A percentile compares a stretch with the other conserved stretches of the same genome.
phyloP scores from a whole-genome alignment of 257 asterid genomes.

The Buddleja alternifolia region DNA sequence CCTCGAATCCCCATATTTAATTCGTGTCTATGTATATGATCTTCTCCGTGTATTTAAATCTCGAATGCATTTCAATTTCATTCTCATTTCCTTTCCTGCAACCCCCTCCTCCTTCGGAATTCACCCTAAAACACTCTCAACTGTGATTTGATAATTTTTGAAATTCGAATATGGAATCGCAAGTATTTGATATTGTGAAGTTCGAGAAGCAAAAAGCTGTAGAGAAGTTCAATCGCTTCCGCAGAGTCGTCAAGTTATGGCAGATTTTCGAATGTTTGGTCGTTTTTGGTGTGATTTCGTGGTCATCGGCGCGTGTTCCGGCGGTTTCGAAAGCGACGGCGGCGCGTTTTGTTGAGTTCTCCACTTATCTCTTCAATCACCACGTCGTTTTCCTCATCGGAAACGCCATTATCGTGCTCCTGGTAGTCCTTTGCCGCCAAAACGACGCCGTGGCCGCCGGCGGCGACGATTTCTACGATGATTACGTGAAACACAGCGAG shows the following conservation, averaged over 20 bases:
- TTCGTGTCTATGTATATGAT: constrained; percentile 34
- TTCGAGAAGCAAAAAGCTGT: constrained; percentile 48
- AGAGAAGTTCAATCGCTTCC: constrained; percentile 52
- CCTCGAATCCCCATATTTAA: constrained; percentile 22
- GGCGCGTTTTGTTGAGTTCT: constrained; percentile 21
- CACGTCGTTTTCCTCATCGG: constrained; percentile 86
- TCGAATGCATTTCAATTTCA: constrained; percentile 29
- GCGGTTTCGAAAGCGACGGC: constrained; percentile 33
- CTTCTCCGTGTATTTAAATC: constrained; percentile 26
- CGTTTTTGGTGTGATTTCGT: constrained; percentile 54
- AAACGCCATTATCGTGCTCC: constrained; percentile 52
- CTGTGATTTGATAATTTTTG: not conserved
- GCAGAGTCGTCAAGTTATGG: constrained; percentile 41
- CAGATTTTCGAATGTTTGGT: constrained; percentile 51
- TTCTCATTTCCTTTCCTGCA: constrained; percentile 27
- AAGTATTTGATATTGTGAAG: constrained; percentile 34
- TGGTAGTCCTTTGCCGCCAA: constrained; percentile 55
- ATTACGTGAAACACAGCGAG: constrained; percentile 50
- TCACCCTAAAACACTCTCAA: not conserved
- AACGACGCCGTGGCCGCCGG: constrained; percentile 33
- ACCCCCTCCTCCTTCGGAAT: constrained; percentile 34
- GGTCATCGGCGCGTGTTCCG: constrained; percentile 71
- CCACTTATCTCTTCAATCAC: constrained; percentile 53
- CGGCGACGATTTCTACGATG: constrained; percentile 45
- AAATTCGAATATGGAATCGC: constrained; percentile 33